phyloP scores from a whole-genome alignment of 345 rosid genomes.

The Capsella bursapastoris region DNA sequence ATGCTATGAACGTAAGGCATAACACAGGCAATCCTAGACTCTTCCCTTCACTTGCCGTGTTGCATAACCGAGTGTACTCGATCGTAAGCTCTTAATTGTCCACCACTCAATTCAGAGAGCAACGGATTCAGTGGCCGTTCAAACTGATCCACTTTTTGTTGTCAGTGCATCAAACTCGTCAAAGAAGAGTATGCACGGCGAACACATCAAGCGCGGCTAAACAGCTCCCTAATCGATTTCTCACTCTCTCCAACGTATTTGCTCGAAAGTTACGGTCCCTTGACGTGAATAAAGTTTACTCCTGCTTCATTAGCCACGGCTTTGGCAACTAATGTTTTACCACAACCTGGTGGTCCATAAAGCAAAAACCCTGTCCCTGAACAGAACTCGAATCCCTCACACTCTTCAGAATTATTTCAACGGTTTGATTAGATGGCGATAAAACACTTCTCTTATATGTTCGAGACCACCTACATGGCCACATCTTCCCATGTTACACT shows the following conservation, averaged over 20 bases:
- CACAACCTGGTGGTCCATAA: conserved; percentile 91
- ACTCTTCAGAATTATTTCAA: conserved; percentile 59
- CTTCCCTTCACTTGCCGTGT: background rate
- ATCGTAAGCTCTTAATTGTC: background rate
- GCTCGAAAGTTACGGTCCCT: conserved; percentile 82
- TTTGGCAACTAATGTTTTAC: conserved; percentile 88
- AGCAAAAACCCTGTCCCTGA: conserved; percentile 79
- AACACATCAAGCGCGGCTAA: conserved; percentile 65
- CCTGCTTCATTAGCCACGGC: conserved; percentile 89
- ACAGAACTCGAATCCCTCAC: conserved; percentile 36
- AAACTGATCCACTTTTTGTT: conserved; percentile 55
- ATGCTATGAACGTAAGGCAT: background rate
- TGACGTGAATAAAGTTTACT: conserved; percentile 77
- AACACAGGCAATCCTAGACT: background rate
- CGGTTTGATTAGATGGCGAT: conserved; percentile 58
- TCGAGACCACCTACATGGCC: conserved; percentile 63
- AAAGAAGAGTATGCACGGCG: conserved; percentile 72
- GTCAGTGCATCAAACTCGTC: conserved; percentile 85
- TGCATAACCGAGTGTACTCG: background rate
- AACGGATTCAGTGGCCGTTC: conserved; percentile 13
- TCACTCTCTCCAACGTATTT: conserved; percentile 94
- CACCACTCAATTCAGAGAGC: background rate
- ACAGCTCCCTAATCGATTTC: conserved; percentile 63
- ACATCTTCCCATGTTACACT: conserved; percentile 80
- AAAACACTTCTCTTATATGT: conserved; percentile 60